Evolutionary conservation across 352 stramenopile genomes (phyloP).

Genomic region (Phytopythium sindhum): DNA sequence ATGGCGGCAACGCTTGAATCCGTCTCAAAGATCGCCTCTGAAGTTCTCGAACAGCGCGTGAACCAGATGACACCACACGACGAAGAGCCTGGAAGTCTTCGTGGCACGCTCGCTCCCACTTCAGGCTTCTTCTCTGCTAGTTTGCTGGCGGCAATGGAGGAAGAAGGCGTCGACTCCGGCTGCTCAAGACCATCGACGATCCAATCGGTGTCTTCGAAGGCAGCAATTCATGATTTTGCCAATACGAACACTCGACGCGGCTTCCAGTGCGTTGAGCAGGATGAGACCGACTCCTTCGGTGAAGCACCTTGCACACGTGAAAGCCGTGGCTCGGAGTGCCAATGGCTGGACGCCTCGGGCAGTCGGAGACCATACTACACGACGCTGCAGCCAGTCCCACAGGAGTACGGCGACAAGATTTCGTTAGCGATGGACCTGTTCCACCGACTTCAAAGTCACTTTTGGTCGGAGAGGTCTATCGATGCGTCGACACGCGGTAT

Average conservation of each 20-base stretch:
- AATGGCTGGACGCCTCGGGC: not conserved
- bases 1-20: constrained; percentile 75
- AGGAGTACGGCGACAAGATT: constrained; percentile 56
- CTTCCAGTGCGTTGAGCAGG: not conserved
- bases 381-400: constrained; percentile 26
- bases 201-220: not conserved
- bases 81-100: not conserved
- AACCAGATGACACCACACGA: not conserved
- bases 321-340: constrained; percentile 3
- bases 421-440: constrained; percentile 62
- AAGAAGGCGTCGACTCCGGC: not conserved
- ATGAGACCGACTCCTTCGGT: not conserved
- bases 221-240: not conserved
- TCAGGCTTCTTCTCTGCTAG: constrained; percentile 4
- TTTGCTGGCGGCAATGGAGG: constrained; percentile 4
- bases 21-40: constrained; percentile 76
- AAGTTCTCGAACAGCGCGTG: constrained; percentile 74
- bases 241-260: not conserved
- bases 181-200: not conserved
- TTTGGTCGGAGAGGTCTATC: constrained; percentile 29
- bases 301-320: not conserved
- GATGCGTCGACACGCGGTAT: not conserved
- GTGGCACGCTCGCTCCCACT: not conserved
- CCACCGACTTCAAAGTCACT: constrained; percentile 50
- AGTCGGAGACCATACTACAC: constrained; percentile 28